Evolutionary conservation across 345 rosid genomes (phyloP), one percentile per base, ranked within the genome.

Genomic region (Erodium maritimum): DNA sequence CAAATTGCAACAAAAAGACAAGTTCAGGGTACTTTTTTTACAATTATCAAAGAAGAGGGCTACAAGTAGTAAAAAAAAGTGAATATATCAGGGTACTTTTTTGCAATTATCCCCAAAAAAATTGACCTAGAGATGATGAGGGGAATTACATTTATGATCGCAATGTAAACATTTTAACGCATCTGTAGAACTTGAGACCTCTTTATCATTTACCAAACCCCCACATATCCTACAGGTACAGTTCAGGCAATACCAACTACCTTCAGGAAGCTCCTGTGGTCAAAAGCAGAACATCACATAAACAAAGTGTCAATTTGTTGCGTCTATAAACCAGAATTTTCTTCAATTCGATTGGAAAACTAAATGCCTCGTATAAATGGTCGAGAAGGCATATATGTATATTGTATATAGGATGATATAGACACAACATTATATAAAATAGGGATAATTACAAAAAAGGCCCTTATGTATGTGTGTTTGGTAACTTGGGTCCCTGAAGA

Each of bases 231-330:
- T 67, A 76, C 98, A 91, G 52, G 87, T 86, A 79, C 98, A 91
- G 63, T 79, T 86, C 59, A 85, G 68, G 75, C 98, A 91, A 78
- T 88, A 91, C 98, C 98, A 91, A 73, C 73, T 78, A 67, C 90
- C 93, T 56, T 89, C 88, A 23, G 98, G 98, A 60, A 91, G 83
- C 65, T 79, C 96, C 98, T 91, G 80, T 46, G 63, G 67, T 64
- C 45, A 69, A 62, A 42, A 17, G 54, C 62, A 56, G 48, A 29
- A 29, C 37, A 19, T 20, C 34, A 21, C 50, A n/a, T 21, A 61
- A 16, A 37, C 17, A 61, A 66, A 34, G 23, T 24, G 58, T 60
- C 17, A 33, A 19, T 42, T 42, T 42, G 48, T 42, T 14, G 14
- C 14, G 37, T 11, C 37, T 29, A 11, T 29, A 42, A 42, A 12